A percentile compares a stretch with the other conserved stretches of the same genome.
These are phyloP conservation scores for Xerocomellus chrysenteron DNA, from an alignment of 768 basidiomycete genomes.

Conservation along the genomic window DNA sequence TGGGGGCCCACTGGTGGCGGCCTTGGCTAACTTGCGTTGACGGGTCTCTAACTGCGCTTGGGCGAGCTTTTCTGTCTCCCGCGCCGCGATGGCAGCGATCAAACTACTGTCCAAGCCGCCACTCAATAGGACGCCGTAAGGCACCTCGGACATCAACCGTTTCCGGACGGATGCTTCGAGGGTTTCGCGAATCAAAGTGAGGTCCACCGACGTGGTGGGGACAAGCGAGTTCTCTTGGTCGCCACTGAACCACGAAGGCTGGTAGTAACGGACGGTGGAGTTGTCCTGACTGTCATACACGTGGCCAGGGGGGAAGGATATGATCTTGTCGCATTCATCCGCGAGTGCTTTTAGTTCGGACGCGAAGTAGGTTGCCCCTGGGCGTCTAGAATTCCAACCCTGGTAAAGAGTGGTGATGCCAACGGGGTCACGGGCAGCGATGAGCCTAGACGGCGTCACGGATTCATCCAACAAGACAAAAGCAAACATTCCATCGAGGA, in stretches of 20 bases:
- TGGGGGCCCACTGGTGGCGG: constrained; percentile 50
- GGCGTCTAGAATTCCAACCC: constrained; percentile 83
- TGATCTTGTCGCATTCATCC: constrained; percentile 92
- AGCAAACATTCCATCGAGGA: constrained; percentile 98
- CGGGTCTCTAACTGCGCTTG: constrained; percentile 74
- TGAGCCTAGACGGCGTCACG: constrained; percentile 82
- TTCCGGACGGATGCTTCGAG: constrained; percentile 93
- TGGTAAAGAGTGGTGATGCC: constrained; percentile 99
- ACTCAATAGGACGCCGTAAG: constrained; percentile 93
- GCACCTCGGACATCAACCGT: constrained; percentile 96
- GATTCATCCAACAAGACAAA: constrained; percentile 96
- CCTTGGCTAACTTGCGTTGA: constrained; percentile 55
- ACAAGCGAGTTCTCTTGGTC: constrained; percentile 62
- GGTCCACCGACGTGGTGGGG: constrained; percentile 61
- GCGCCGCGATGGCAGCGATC: constrained; percentile 91
- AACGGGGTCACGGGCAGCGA: constrained; percentile 95
- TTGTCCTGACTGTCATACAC: constrained; percentile 85
- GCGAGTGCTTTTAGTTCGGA: constrained; percentile 92
- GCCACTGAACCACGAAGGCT: constrained; percentile 87
- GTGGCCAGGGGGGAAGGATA: constrained; percentile 96
- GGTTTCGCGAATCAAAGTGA: constrained; percentile 69
- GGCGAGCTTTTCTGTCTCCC: constrained; percentile 92
- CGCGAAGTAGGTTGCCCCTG: constrained; percentile 86
- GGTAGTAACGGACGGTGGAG: constrained; percentile 80
- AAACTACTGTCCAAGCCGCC: constrained; percentile 95